phyloP scores from a whole-genome alignment of 106 monocot genomes.

The Vanilla planifolia region DNA sequence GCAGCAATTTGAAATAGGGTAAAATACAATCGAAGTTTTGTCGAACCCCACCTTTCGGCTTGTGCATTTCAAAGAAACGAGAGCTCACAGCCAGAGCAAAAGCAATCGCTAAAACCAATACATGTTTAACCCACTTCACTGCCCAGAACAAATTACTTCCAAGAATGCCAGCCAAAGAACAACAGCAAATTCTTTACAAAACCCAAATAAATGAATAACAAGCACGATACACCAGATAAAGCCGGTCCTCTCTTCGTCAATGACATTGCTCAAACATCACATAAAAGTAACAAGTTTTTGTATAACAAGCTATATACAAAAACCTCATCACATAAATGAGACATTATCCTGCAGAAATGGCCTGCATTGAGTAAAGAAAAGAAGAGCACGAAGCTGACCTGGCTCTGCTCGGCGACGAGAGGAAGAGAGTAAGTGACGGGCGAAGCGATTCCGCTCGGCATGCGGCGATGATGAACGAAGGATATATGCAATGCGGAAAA shows the following conservation, averaged over 20 bases:
- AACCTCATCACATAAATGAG: neutral
- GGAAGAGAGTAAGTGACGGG: neutral
- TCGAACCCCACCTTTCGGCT: too few species aligned
- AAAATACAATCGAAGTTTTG: too few species aligned
- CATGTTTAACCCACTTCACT: too few species aligned
- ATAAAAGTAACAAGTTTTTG: neutral
- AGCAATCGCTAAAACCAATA: too few species aligned
- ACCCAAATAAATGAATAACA: too few species aligned
- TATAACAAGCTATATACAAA: neutral
- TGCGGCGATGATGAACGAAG: too few species aligned
- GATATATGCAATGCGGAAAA: neutral
- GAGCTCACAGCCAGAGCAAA: too few species aligned
- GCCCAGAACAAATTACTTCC: neutral
- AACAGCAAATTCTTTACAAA: neutral
- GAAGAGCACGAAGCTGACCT: neutral
- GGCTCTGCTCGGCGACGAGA: neutral
- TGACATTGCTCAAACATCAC: neutral
- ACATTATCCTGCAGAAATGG: neutral
- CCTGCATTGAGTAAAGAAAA: too few species aligned
- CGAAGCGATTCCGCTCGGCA: neutral
- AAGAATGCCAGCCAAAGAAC: neutral
- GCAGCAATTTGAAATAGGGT: too few species aligned
- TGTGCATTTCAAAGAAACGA: too few species aligned
- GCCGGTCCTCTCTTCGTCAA: neutral
- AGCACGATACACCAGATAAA: neutral